Conservation (phyloP, 2,329 filamentous ascomycete genomes). For the Xylariales sp. region DNA sequence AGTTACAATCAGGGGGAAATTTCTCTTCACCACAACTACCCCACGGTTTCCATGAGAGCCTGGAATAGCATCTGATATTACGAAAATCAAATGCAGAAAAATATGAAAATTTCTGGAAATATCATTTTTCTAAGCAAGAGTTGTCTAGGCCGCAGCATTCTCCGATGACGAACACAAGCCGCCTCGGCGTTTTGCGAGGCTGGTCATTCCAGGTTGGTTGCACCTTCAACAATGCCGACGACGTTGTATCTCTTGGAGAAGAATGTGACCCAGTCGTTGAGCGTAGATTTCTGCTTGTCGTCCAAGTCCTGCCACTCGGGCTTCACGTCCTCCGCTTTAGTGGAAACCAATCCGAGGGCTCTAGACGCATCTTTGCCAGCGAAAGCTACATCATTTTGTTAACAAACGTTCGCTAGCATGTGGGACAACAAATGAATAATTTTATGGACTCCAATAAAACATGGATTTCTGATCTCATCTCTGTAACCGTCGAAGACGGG, state of each 20-base stretch:
- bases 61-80: too few relatives aligned
- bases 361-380: slow-evolving; percentile 94
- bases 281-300: slow-evolving; percentile 60
- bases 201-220: slow-evolving; percentile 48
- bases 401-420: slow-evolving; percentile 11
- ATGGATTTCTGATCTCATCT: too few relatives aligned
- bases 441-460: too few relatives aligned
- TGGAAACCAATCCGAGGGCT: slow-evolving; percentile 80
- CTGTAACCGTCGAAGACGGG: neutral
- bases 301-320: slow-evolving; percentile 16
- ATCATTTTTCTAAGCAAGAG: too few relatives aligned
- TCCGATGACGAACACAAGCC: too few relatives aligned
- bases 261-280: slow-evolving; percentile 93
- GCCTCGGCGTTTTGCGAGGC: neutral
- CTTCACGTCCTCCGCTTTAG: slow-evolving; percentile 59
- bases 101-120: too few relatives aligned
- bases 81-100: too few relatives aligned
- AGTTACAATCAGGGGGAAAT: too few relatives aligned
- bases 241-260: slow-evolving; percentile 97
- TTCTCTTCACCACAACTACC: too few relatives aligned
- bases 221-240: slow-evolving; percentile 62
- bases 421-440: neutral
- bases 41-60: too few relatives aligned
- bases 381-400: slow-evolving; percentile 64
- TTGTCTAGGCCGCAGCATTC: too few relatives aligned